These are phyloP conservation scores for Clavispora santaluciae DNA, from an alignment of 805 yeast genomes.

Conservation along the genomic window DNA sequence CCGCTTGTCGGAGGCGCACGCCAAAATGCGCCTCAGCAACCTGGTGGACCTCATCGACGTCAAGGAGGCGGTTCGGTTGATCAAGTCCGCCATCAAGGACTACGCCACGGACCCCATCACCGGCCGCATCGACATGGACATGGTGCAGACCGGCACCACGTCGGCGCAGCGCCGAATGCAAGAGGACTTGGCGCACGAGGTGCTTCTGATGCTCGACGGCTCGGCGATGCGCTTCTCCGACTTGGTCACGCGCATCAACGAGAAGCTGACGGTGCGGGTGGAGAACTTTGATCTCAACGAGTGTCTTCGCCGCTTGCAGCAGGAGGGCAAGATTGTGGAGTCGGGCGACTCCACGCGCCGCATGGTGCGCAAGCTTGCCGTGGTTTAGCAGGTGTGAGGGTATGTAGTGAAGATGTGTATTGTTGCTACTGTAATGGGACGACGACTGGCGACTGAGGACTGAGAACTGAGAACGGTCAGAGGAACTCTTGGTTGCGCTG, in stretches of 20 bases:
- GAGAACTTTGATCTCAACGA: conserved; percentile 71
- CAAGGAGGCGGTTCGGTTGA: conserved; percentile 86
- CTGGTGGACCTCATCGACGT: conserved; percentile 78
- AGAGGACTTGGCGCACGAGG: conserved; percentile 64
- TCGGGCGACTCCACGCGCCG: conserved; percentile 71
- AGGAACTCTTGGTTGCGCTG: background rate
- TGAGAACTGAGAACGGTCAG: no score
- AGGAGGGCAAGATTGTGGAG: conserved; percentile 64
- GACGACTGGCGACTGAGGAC: no score
- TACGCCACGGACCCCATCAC: conserved; percentile 98
- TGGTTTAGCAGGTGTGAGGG: conserved; percentile 9
- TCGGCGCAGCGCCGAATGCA: conserved; percentile 75
- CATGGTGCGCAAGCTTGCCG: conserved; percentile 37
- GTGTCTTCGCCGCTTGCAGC: conserved; percentile 59
- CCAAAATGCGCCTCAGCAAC: conserved; percentile 82
- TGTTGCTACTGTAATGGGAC: no score
- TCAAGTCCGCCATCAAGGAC: conserved; percentile 90
- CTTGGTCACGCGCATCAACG: conserved; percentile 58
- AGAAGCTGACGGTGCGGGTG: conserved; percentile 56
- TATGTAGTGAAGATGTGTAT: background rate
- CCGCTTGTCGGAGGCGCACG: conserved; percentile 92
- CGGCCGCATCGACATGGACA: conserved; percentile 95
- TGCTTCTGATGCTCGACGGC: conserved; percentile 51
- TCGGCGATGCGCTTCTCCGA: conserved; percentile 53
- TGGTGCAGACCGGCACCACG: conserved; percentile 94